Base-by-base conservation (phyloP, 352 stramenopile genomes). In the Globisporangium abappressorium region DNA sequence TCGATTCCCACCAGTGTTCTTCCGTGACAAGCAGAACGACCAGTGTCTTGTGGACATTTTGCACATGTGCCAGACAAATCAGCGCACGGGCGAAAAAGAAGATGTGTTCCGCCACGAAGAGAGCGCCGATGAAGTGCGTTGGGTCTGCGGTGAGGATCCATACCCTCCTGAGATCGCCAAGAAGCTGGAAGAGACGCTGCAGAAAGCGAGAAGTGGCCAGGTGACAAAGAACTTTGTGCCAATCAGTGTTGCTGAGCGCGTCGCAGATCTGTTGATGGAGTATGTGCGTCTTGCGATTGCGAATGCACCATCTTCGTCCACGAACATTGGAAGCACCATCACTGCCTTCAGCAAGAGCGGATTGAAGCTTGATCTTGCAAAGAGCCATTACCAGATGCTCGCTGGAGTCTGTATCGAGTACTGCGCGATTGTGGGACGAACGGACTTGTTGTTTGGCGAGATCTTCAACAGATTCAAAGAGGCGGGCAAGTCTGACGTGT, bases 301-400 rank as follows among this genome's bases (percentile, higher is more conserved):
- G 0, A 94, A 96, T 62, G 87, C 86, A 0, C 90, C 86, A 20
- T 73, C 73, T 20, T 62, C 57, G 46, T 73, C 69, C 20, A 70
- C 70, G 9, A 72, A 64, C 15, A 70, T 59, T 14, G 53, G 58
- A 0, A 65, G 30, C 20, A 68, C 53, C 12, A 55, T 62, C 22
- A 56, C 68, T 26, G 74, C 74, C 14, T 82, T 72, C 28, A 78
- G 80, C 70, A 90, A 91, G 63, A 87, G 75, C 33, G 84, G 85
- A 47, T 74, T 90, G 62, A 93, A 92, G 66, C 73, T 97, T 26
- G 91, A 98, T 76, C 76, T 98, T 60, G 86, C 93, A 1, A 90
- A 97, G 77, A 97, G 89, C 62, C 95, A 98, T 75, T 99, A 98
- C 72, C 91, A 98, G 70, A 98, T 99, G 94, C 79, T 99, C 30